These are phyloP conservation scores for Elsinoe perseae DNA, from an alignment of 2,329 filamentous ascomycete genomes.

Conservation along the genomic window DNA sequence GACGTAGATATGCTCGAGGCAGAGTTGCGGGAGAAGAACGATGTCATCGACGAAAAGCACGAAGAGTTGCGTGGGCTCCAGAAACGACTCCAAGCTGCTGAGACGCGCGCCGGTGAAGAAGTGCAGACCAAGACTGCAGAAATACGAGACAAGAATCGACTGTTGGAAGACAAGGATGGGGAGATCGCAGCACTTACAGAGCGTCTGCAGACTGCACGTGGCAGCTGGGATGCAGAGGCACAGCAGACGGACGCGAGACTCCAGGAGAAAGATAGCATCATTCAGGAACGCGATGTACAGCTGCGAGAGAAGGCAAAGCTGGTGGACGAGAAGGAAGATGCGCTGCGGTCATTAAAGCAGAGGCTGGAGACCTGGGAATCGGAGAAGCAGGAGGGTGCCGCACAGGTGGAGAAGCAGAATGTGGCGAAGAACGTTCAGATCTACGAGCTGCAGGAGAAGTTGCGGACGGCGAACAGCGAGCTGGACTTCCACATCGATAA, in stretches of 20 bases:
- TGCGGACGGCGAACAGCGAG: slow-evolving; percentile 34
- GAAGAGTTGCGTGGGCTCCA: slow-evolving; percentile 28
- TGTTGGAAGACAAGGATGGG: slow-evolving; percentile 32
- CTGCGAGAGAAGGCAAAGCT: slow-evolving; percentile 66
- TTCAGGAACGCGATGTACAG: slow-evolving; percentile 68
- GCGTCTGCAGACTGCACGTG: slow-evolving; percentile 31
- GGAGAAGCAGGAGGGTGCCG: slow-evolving; percentile 24
- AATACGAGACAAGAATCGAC: slow-evolving; percentile 54
- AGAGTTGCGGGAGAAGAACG: slow-evolving; percentile 29
- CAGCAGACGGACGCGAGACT: slow-evolving; percentile 31
- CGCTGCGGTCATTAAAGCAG: slow-evolving; percentile 42
- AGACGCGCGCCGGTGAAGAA: slow-evolving; percentile 23
- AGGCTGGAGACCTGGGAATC: slow-evolving; percentile 25
- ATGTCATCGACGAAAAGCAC: slow-evolving; percentile 29
- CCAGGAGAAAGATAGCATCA: slow-evolving; percentile 33
- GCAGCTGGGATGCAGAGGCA: slow-evolving; percentile 33
- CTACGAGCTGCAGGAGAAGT: slow-evolving; percentile 43
- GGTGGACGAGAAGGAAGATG: slow-evolving; percentile 67
- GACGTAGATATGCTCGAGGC: slow-evolving; percentile 30
- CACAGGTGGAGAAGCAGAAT: slow-evolving; percentile 49
- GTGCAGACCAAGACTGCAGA: slow-evolving; percentile 33
- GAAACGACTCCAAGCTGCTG: slow-evolving; percentile 27
- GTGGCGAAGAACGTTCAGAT: slow-evolving; percentile 40
- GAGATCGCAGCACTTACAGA: slow-evolving; percentile 32
- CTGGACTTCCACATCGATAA: slow-evolving; percentile 37